phyloP scores from a whole-genome alignment of 2,329 filamentous ascomycete genomes.

The Diaporthe sp. region DNA sequence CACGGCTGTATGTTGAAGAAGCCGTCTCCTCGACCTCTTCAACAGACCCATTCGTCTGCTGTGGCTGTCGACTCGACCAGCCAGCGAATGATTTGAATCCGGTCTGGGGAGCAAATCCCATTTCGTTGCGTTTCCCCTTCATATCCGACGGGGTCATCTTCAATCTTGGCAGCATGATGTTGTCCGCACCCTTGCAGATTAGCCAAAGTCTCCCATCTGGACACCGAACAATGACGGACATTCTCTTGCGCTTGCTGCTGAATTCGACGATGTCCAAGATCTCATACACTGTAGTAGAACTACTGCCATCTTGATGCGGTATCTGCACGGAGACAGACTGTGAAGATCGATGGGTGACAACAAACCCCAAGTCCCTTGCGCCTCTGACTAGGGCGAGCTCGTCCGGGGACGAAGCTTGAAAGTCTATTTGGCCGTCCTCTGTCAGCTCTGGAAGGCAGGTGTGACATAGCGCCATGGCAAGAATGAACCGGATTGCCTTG shows the following conservation, averaged over 20 bases:
- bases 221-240: constrained; percentile 89
- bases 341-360: constrained; percentile 80
- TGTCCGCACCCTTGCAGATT: constrained; percentile 93
- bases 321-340: constrained; percentile 73
- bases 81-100: background rate
- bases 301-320: constrained; percentile 48
- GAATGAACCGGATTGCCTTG: constrained; percentile 84
- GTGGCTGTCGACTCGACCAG: background rate
- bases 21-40: background rate
- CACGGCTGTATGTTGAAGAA: background rate
- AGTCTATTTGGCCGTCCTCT: constrained; percentile 71
- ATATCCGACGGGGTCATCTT: constrained; percentile 78
- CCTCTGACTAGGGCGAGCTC: constrained; percentile 89
- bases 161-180: constrained; percentile 82
- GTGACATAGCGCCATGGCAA: constrained; percentile 89
- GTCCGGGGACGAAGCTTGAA: constrained; percentile 91
- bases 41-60: background rate
- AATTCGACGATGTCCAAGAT: constrained; percentile 92
- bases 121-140: constrained; percentile 72
- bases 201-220: constrained; percentile 86
- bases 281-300: constrained; percentile 73
- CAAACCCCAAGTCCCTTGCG: constrained; percentile 86
- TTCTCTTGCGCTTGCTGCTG: constrained; percentile 88
- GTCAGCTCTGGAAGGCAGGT: constrained; percentile 87
- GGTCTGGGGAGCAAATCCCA: constrained; percentile 67